Conservation (phyloP, 768 basidiomycete species). For the Amanita subjunquillea region DNA sequence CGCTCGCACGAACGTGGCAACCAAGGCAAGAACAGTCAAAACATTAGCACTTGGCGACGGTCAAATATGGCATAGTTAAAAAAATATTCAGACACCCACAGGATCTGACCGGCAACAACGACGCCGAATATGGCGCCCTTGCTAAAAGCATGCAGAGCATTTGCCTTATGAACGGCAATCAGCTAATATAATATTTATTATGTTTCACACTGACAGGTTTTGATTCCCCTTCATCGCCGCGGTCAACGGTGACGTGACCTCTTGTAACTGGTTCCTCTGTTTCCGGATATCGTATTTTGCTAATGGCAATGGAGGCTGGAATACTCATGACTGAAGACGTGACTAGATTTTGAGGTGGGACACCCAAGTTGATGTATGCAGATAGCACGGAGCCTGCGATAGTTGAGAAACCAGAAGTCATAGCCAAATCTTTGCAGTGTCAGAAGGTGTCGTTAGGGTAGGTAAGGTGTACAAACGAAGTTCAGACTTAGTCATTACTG, state of each 20-base stretch:
- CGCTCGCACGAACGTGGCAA: conserved; percentile 37
- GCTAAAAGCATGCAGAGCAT: conserved; percentile 84
- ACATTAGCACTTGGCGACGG: conserved; percentile 55
- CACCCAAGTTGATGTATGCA: conserved; percentile 74
- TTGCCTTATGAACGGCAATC: conserved; percentile 29
- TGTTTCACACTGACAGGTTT: conserved; percentile 30
- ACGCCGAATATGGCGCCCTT: conserved; percentile 80
- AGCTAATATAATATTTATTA: not conserved
- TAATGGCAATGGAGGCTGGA: conserved; percentile 88
- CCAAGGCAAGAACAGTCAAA: conserved; percentile 73
- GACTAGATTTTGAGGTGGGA: conserved; percentile 70
- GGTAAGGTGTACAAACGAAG: conserved; percentile 34
- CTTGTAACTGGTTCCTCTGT: conserved; percentile 79
- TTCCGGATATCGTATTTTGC: conserved; percentile 82
- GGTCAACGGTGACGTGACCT: conserved; percentile 70
- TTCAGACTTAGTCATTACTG: conserved; percentile 76
- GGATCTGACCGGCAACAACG: conserved; percentile 78
- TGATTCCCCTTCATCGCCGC: conserved; percentile 51
- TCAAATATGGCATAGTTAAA: not conserved
- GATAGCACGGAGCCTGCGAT: conserved; percentile 86
- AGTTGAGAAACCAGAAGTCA: conserved; percentile 91
- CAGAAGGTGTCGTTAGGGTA: not conserved
- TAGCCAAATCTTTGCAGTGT: conserved; percentile 43
- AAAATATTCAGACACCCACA: conserved; percentile 32
- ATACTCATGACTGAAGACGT: conserved; percentile 94